Evolutionary conservation across 306 rosid genomes (phyloP).

Genomic region (Corylus avellana): DNA sequence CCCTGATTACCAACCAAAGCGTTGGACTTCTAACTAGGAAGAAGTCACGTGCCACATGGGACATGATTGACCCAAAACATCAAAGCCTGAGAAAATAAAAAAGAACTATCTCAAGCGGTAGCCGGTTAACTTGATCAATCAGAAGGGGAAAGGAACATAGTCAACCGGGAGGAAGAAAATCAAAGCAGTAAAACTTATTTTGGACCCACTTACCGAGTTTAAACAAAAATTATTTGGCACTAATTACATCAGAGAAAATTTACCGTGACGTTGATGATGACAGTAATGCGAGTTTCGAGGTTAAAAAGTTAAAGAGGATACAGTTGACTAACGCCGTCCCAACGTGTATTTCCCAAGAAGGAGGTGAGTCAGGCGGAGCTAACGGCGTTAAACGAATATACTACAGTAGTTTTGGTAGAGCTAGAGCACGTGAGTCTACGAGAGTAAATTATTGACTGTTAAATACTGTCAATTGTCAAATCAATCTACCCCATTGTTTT

Average conservation of each 20-base stretch:
- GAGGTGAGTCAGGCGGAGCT: neutral
- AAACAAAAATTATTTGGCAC: slow-evolving; percentile 26
- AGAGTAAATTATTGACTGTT: neutral
- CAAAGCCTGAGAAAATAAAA: neutral
- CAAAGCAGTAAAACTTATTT: neutral
- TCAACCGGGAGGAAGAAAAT: slow-evolving; percentile 25
- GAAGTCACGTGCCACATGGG: slow-evolving; percentile 37
- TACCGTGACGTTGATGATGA: slow-evolving; percentile 22
- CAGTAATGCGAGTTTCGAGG: slow-evolving; percentile 18
- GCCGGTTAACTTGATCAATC: neutral
- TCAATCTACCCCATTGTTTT: neutral
- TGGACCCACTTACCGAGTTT: slow-evolving; percentile 28
- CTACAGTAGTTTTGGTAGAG: neutral
- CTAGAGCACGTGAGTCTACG: slow-evolving; percentile 26
- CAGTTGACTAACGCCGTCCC: slow-evolving; percentile 30
- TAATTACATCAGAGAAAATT: slow-evolving; percentile 5
- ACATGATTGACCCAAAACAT: neutral
- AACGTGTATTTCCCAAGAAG: slow-evolving; percentile 10
- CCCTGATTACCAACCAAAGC: slow-evolving; percentile 4
- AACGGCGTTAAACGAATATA: slow-evolving; percentile 23
- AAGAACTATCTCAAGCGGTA: neutral
- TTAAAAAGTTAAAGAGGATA: neutral
- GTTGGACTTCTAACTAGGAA: slow-evolving; percentile 21
- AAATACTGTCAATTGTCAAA: slow-evolving; percentile 21
- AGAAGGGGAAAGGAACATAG: neutral